A percentile compares a stretch with the other conserved stretches of the same genome.
These are phyloP conservation scores for Pyrenophora teres DNA, from an alignment of 2,329 filamentous ascomycete species.

Conservation along the genomic window DNA sequence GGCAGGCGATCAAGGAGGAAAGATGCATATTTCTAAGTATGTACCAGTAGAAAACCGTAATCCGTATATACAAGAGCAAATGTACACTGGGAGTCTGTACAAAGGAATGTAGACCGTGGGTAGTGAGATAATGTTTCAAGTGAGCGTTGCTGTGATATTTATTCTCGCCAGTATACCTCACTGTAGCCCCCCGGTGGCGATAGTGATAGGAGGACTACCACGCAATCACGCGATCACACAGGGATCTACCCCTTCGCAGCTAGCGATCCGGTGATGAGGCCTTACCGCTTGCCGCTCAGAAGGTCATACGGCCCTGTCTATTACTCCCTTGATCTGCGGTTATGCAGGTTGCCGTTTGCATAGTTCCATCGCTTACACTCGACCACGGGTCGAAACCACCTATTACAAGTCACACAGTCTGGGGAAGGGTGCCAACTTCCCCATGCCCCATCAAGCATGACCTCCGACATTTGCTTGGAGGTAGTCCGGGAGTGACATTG, in stretches of 20 bases:
- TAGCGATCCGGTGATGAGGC: constrained; percentile 19
- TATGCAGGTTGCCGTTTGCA: constrained; percentile 9
- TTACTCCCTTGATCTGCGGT: constrained; percentile 7
- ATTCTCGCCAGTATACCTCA: constrained; percentile 3
- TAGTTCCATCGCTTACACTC: constrained; percentile 13
- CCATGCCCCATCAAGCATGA: background rate
- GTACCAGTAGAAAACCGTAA: background rate
- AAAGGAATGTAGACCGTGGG: constrained; percentile 13
- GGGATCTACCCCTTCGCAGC: constrained; percentile 9
- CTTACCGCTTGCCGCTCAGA: constrained; percentile 12
- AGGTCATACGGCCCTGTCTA: constrained; percentile 28
- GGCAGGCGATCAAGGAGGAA: constrained; percentile 34
- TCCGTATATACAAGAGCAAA: constrained; percentile 6
- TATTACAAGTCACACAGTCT: constrained; percentile 11
- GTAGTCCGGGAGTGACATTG: background rate
- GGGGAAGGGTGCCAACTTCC: constrained; percentile 6
- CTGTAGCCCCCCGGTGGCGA: constrained; percentile 1
- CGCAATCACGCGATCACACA: constrained; percentile 17
- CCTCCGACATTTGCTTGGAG: background rate
- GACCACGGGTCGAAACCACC: constrained; percentile 6
- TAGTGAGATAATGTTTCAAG: constrained; percentile 4
- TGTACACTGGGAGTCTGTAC: constrained; percentile 1
- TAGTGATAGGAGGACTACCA: constrained; percentile 10
- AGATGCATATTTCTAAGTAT: constrained; percentile 29
- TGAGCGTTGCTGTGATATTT: constrained; percentile 15